Evolutionary conservation across 2,329 filamentous ascomycete genomes (phyloP).

Genomic region (Colletotrichum sp.): DNA sequence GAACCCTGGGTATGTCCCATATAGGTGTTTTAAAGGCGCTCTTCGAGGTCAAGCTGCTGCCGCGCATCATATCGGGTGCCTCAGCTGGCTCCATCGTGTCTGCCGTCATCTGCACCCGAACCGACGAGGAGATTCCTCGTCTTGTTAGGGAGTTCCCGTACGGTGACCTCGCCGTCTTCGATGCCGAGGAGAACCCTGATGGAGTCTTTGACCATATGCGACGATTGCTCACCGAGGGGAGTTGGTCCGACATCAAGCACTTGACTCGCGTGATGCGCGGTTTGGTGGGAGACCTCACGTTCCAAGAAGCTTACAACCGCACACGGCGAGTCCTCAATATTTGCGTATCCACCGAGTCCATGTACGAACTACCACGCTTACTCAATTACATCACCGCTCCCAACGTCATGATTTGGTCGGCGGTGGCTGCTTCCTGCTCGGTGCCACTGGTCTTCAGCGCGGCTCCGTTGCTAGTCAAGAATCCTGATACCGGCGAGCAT

Average conservation of each 20-base stretch:
- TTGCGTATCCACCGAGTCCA: constrained; percentile 84
- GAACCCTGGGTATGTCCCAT: constrained; percentile 91
- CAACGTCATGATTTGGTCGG: constrained; percentile 95
- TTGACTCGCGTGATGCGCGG: constrained; percentile 81
- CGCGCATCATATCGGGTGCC: constrained; percentile 85
- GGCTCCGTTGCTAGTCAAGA: constrained; percentile 81
- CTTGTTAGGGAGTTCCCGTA: constrained; percentile 75
- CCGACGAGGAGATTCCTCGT: constrained; percentile 77
- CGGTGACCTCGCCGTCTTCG: constrained; percentile 83
- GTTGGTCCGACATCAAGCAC: constrained; percentile 84
- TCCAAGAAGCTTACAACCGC: constrained; percentile 95
- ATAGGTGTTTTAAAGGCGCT: constrained; percentile 86
- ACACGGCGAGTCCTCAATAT: constrained; percentile 93
- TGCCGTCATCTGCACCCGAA: constrained; percentile 78
- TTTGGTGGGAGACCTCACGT: constrained; percentile 87
- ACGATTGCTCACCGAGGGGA: constrained; percentile 79
- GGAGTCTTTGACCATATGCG: constrained; percentile 72
- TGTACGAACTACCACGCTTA: constrained; percentile 85
- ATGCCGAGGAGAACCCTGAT: constrained; percentile 62
- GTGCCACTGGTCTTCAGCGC: constrained; percentile 87
- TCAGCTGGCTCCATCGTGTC: constrained; percentile 89
- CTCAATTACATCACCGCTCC: constrained; percentile 94
- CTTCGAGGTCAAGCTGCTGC: constrained; percentile 76
- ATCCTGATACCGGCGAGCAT: constrained; percentile 78
- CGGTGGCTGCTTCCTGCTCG: constrained; percentile 94